phyloP scores from a whole-genome alignment of 208 protist genomes.

The Trypanosoma boissoni region DNA sequence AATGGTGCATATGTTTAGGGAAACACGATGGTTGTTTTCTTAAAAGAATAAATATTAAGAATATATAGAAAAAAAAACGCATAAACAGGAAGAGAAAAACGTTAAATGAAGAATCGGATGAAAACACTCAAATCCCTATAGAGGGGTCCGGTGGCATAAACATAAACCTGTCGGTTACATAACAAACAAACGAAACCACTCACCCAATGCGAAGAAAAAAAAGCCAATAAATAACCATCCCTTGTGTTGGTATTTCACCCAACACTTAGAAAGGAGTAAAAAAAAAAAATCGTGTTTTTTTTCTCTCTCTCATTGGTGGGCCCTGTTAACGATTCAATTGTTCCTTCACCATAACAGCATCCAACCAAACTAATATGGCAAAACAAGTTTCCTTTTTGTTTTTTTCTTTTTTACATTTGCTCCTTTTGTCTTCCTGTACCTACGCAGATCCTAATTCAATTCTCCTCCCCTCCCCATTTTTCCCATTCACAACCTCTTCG shows the following conservation, averaged over 20 bases:
- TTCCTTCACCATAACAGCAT: no score
- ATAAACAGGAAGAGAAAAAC: constrained; percentile 1
- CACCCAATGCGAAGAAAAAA: no score
- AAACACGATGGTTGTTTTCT: background rate
- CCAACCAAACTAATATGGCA: no score
- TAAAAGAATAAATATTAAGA: constrained; percentile 13
- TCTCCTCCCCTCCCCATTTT: background rate
- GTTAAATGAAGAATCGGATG: no score
- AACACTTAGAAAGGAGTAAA: constrained; percentile 2
- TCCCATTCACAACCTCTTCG: background rate
- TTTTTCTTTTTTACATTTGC: background rate
- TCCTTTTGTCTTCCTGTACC: background rate
- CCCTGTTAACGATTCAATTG: no score
- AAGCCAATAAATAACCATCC: background rate
- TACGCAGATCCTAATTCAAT: no score
- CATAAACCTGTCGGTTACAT: no score
- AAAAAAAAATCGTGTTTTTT: background rate
- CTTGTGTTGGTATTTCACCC: background rate
- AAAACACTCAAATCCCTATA: no score
- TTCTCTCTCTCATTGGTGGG: background rate
- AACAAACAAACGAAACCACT: no score
- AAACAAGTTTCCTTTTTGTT: background rate
- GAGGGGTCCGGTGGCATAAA: no score
- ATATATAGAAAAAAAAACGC: constrained; percentile 16
- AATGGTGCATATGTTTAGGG: background rate